Evolutionary conservation across 2,329 filamentous ascomycete genomes (phyloP).

Genomic region (Ophiostoma tasmaniense): DNA sequence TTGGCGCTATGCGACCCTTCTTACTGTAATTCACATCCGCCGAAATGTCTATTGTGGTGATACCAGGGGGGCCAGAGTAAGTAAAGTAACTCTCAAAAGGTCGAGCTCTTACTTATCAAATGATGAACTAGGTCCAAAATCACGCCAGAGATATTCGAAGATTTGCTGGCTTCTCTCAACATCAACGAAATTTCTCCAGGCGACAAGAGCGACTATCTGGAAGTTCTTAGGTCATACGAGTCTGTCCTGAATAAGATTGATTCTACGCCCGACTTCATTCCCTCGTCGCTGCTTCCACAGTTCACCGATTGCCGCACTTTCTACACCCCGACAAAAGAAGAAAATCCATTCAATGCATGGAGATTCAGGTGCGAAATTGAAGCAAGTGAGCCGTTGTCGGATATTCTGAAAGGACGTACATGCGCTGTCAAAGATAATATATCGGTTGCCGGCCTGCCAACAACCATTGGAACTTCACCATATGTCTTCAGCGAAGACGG

Average conservation of each 20-base stretch:
- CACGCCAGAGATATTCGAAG: neutral
- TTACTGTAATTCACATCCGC: no score
- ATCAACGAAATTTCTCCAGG: neutral
- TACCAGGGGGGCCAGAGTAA: neutral
- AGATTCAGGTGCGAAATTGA: neutral
- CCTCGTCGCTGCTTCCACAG: neutral
- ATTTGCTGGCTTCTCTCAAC: neutral
- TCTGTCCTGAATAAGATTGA: neutral
- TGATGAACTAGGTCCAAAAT: neutral
- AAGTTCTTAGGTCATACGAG: neutral
- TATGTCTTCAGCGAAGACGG: slow-evolving; percentile 22
- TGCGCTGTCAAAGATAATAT: slow-evolving; percentile 69
- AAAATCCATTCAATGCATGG: neutral
- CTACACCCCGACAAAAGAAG: neutral
- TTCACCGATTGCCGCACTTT: neutral
- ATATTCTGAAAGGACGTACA: slow-evolving; percentile 45
- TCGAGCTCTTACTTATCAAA: neutral
- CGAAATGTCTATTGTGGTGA: neutral
- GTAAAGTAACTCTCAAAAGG: neutral
- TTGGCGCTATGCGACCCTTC: no score
- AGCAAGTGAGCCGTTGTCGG: neutral
- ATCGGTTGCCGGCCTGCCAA: slow-evolving; percentile 55
- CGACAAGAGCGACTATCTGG: neutral
- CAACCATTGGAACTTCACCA: slow-evolving; percentile 43
- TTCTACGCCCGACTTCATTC: neutral